Evolutionary conservation across 768 basidiomycete species (phyloP).

Genomic region (Kwoniella sp.): DNA sequence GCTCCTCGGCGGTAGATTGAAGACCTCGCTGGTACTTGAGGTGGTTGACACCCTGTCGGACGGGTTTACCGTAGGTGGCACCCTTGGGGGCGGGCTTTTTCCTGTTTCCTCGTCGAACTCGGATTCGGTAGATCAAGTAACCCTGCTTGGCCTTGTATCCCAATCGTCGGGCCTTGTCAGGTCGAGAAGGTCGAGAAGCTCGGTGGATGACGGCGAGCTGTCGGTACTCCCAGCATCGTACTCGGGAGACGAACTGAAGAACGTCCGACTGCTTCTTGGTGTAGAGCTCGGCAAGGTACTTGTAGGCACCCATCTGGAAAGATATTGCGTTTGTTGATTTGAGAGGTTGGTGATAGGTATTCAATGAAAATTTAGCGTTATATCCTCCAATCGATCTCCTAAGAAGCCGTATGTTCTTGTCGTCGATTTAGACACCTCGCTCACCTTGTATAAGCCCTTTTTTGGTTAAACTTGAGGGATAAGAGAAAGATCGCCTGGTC

Average conservation of each 20-base stretch:
- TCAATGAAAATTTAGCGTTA: background rate
- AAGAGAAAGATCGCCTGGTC: background rate
- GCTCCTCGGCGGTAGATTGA: conserved; percentile 93
- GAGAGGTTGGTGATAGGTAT: no score
- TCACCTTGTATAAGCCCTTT: conserved; percentile 21
- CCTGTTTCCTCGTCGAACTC: conserved; percentile 96
- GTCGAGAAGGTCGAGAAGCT: conserved; percentile 94
- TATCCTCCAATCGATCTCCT: background rate
- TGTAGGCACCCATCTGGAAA: conserved; percentile 56
- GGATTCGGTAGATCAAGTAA: conserved; percentile 94
- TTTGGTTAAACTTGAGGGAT: conserved; percentile 30
- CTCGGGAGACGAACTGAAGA: conserved; percentile 94
- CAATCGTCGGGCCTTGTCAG: conserved; percentile 96
- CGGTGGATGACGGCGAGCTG: conserved; percentile 98
- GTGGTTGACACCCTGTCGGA: conserved; percentile 96
- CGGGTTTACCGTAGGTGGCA: conserved; percentile 99
- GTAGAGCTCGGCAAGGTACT: conserved; percentile 95
- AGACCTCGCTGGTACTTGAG: conserved; percentile 95
- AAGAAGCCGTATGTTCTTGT: background rate
- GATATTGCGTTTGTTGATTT: no score
- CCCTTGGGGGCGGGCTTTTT: conserved; percentile 99
- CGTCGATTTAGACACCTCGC: background rate
- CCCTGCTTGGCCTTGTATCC: conserved; percentile 99
- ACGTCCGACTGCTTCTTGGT: conserved; percentile 74
- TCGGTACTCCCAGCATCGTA: conserved; percentile 98